Conservation (phyloP, 331 rosid species). For the Stylosanthes scabra region DNA sequence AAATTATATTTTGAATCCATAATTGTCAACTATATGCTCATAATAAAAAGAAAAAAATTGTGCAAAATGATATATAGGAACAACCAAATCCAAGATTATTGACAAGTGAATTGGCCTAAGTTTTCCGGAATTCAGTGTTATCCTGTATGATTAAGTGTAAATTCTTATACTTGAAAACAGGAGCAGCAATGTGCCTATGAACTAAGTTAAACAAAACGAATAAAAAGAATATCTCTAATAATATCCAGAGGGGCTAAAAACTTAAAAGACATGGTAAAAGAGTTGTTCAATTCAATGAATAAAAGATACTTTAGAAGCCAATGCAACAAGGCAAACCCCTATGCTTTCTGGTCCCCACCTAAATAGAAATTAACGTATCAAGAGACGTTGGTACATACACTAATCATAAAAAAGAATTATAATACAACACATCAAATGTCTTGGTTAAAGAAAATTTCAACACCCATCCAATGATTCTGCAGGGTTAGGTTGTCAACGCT, state of each 20-base stretch:
- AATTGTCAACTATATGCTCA: too few relatives aligned
- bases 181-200: conserved; percentile 1
- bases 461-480: conserved; percentile 37
- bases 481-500: conserved; percentile 22
- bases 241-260: conserved; percentile 27
- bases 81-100: background rate
- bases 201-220: background rate
- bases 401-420: conserved; percentile 41
- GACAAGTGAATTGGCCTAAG: too few relatives aligned
- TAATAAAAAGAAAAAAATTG: too few relatives aligned
- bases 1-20: too few relatives aligned
- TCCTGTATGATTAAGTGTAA: background rate
- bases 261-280: conserved; percentile 13
- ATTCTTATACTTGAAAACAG: conserved; percentile 5
- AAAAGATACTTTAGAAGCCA: background rate
- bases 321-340: conserved; percentile 25
- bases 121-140: background rate
- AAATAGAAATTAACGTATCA: background rate
- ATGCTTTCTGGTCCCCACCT: conserved; percentile 25
- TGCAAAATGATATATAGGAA: too few relatives aligned
- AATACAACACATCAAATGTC: conserved; percentile 41
- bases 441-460: conserved; percentile 25
- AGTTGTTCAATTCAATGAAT: conserved; percentile 15
- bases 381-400: background rate
- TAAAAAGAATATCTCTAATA: background rate